Conservation (phyloP, 805 yeast genomes). For the Saccharomycodes ludwigii region DNA sequence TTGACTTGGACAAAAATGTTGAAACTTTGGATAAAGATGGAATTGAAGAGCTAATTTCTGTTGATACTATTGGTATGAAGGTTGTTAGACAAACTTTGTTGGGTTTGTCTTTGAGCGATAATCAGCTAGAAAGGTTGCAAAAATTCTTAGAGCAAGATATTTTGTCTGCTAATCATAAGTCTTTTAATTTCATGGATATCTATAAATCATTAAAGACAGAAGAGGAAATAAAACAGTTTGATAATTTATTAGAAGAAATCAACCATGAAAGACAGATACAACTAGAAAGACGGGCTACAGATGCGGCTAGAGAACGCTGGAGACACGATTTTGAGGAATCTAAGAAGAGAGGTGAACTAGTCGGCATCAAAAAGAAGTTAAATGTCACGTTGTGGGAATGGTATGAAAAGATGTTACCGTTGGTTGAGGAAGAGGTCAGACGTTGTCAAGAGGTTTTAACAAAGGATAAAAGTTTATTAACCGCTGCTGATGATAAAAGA, state of each 20-base stretch:
- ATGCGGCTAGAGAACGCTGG: constrained; percentile 86
- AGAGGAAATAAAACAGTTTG: constrained; percentile 41
- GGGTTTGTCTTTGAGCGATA: constrained; percentile 29
- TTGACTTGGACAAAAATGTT: constrained; percentile 15
- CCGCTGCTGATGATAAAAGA: too few relatives aligned
- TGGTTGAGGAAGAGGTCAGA: constrained; percentile 52
- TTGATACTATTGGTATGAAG: constrained; percentile 65
- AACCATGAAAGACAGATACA: constrained; percentile 67
- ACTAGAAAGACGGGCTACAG: constrained; percentile 61
- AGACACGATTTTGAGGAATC: constrained; percentile 64
- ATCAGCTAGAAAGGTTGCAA: constrained; percentile 18
- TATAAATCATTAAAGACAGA: constrained; percentile 40
- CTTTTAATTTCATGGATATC: constrained; percentile 54
- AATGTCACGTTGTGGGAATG: constrained; percentile 75
- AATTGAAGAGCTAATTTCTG: constrained; percentile 45
- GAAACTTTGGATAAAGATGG: constrained; percentile 41
- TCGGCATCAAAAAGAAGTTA: constrained; percentile 42
- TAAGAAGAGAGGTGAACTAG: constrained; percentile 40
- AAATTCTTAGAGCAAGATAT: constrained; percentile 18
- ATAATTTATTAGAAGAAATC: constrained; percentile 51
- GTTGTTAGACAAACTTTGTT: constrained; percentile 64
- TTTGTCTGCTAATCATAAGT: constrained; percentile 4
- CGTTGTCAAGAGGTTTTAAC: constrained; percentile 35
- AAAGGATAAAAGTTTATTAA: constrained; percentile 21
- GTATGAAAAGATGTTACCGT: constrained; percentile 64